phyloP scores from a whole-genome alignment of 257 asterid genomes.

The Jasminum sambac region DNA sequence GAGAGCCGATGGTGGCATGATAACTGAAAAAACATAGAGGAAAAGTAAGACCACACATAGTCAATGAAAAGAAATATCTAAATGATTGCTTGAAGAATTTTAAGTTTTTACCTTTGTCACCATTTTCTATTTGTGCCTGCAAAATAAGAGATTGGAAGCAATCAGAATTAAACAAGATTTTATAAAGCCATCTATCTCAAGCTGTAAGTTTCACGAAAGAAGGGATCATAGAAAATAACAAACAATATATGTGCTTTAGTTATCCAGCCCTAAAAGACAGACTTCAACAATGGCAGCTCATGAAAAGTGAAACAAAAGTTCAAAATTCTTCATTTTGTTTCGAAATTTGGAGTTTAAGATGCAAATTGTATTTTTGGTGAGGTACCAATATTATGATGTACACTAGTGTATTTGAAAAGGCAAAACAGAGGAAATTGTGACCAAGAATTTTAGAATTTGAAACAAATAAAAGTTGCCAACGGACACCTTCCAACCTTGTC shows the following conservation, averaged over 20 bases:
- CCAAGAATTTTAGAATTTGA: constrained; percentile 2
- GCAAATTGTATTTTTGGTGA: not conserved
- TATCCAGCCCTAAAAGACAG: not conserved
- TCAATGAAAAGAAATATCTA: constrained; percentile 2
- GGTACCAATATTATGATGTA: not conserved
- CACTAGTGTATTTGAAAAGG: not conserved
- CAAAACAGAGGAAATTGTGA: not conserved
- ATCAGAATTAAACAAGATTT: constrained; percentile 17
- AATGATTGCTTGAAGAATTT: constrained; percentile 4
- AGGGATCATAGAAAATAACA: not conserved
- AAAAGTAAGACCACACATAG: constrained; percentile 8
- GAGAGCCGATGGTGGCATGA: constrained; percentile 99
- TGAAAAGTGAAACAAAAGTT: not conserved
- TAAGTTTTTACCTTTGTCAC: constrained; percentile 73
- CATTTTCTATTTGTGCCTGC: constrained; percentile 97
- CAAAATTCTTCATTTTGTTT: not conserved
- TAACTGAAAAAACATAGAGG: constrained; percentile 49
- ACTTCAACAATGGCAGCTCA: not conserved
- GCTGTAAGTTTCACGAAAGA: not conserved
- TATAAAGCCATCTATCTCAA: not conserved
- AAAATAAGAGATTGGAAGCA: constrained; percentile 15
- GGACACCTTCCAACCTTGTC: constrained; percentile 73
- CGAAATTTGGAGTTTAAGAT: not conserved
- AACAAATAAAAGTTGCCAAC: constrained; percentile 9
- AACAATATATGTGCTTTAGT: not conserved